Evolutionary conservation across 768 basidiomycete species (phyloP).

Genomic region (Suillus subaureus): DNA sequence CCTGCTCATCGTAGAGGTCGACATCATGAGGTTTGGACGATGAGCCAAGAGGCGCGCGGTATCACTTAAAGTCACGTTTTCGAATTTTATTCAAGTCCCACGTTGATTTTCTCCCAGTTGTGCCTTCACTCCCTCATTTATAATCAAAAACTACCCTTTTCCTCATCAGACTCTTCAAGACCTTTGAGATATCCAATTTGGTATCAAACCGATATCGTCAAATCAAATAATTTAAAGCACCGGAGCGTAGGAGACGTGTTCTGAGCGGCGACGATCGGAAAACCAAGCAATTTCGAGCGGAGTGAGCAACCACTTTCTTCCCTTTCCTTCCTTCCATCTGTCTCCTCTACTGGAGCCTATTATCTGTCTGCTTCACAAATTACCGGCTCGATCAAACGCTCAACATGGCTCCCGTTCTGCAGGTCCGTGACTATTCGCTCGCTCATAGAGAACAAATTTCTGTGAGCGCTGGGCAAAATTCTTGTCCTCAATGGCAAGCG

Average conservation of each 20-base stretch:
- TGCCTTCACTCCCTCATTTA: constrained; percentile 25
- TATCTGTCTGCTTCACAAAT: constrained; percentile 7
- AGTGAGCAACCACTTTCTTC: constrained; percentile 29
- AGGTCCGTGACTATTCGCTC: constrained; percentile 33
- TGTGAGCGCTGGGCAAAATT: constrained; percentile 27
- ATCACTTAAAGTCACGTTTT: constrained; percentile 6
- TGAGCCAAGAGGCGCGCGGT: constrained; percentile 24
- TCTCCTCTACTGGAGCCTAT: constrained; percentile 9
- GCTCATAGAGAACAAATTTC: constrained; percentile 32
- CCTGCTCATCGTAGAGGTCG: constrained; percentile 22
- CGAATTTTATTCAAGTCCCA: constrained; percentile 30
- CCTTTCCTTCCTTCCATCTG: constrained; percentile 5
- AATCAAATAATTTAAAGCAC: constrained; percentile 13
- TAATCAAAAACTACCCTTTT: constrained; percentile 14
- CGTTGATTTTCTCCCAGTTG: constrained; percentile 31
- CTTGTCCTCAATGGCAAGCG: constrained; percentile 34
- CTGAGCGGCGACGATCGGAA: constrained; percentile 42
- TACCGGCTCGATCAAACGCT: constrained; percentile 8
- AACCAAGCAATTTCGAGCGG: constrained; percentile 39
- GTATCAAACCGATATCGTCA: constrained; percentile 15
- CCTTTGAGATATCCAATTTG: constrained; percentile 8
- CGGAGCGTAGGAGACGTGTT: constrained; percentile 24
- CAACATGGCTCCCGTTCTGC: constrained; percentile 23
- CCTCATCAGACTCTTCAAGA: constrained; percentile 9
- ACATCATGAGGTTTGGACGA: constrained; percentile 15